Conservation (phyloP, 177 flowering plant species). For the Vitis hybrid region DNA sequence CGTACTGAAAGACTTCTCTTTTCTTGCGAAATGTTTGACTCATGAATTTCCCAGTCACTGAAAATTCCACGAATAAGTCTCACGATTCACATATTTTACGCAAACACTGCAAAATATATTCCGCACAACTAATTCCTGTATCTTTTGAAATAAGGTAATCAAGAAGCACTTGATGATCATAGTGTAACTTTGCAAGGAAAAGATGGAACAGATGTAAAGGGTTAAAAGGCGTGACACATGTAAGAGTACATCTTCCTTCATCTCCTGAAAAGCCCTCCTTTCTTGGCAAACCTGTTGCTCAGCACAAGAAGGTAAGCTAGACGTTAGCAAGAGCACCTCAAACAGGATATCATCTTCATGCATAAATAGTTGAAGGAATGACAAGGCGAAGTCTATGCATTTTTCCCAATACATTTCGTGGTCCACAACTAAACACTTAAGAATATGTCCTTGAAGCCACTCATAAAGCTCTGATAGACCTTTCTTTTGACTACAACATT, state of each 20-base stretch:
- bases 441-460: too few species aligned
- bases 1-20: conserved; percentile 32
- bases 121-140: conserved; percentile 62
- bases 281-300: too few species aligned
- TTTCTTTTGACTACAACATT: too few species aligned
- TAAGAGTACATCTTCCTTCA: conserved; percentile 32
- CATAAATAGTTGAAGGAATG: too few species aligned
- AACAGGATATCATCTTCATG: too few species aligned
- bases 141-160: conserved; percentile 96
- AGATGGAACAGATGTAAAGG: conserved; percentile 67
- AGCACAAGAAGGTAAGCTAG: too few species aligned
- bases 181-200: conserved; percentile 83
- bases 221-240: conserved; percentile 53
- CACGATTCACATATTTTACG: conserved; percentile 58
- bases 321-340: too few species aligned
- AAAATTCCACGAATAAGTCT: conserved; percentile 49
- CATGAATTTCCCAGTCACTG: conserved; percentile 12
- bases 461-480: too few species aligned
- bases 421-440: too few species aligned
- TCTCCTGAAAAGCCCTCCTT: conserved; percentile 19
- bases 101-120: conserved; percentile 84
- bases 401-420: too few species aligned
- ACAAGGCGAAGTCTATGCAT: too few species aligned
- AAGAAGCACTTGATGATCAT: conserved; percentile 90
- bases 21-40: conserved; percentile 40